Evolutionary conservation across 768 basidiomycete genomes (phyloP), one percentile per base, ranked within the genome.

Genomic region (Phylloporus sp.): DNA sequence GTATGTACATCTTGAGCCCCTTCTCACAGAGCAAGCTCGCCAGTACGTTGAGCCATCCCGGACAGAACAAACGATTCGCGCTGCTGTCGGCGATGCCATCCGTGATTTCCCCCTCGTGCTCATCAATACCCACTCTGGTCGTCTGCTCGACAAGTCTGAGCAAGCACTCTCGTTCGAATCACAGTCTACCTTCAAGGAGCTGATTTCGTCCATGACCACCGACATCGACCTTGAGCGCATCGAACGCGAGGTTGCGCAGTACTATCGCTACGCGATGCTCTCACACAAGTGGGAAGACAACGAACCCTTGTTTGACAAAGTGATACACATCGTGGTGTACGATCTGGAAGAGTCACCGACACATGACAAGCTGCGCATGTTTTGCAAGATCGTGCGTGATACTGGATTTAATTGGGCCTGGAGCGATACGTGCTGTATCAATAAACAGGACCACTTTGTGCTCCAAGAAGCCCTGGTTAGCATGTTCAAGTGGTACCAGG

Each of bases 401-500:
- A 28, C 45, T 0, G 31, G 53, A 9, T 32, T 55, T 0, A 16
- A 36, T 32, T 55, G 54, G 50, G 54, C 54, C 1, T 55, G 46
- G 50, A 52, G 50, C 7, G 54, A 55, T 13, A 52, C 50, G 0
- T 55, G 50, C 13, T 55, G 50, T 27, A 55, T 55, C 6, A 38
- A 55, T 24, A 55, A 52, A 23, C 16, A 8, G 2, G 36, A 52
- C 11, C 38, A 22, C 23, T 11, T 20, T 3, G 24, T 52, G 2
- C 50, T 52, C 0, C 54, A 55, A 11, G 45, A 52, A 23, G 45
- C 54, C 11, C 8, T 57, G 1, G 18, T 45, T 3, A 18, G 35
- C 22, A 49, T 57, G 56, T 57, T 57, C 32, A 39, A 38, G 31
- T 55, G 53, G 56, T 55, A 54, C 20, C 24, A 26, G 16, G 28